A percentile compares a stretch with the other conserved stretches of the same genome.
These are phyloP conservation scores for Metschnikowia aberdeeniae DNA, from an alignment of 805 yeast species.

Conservation along the genomic window DNA sequence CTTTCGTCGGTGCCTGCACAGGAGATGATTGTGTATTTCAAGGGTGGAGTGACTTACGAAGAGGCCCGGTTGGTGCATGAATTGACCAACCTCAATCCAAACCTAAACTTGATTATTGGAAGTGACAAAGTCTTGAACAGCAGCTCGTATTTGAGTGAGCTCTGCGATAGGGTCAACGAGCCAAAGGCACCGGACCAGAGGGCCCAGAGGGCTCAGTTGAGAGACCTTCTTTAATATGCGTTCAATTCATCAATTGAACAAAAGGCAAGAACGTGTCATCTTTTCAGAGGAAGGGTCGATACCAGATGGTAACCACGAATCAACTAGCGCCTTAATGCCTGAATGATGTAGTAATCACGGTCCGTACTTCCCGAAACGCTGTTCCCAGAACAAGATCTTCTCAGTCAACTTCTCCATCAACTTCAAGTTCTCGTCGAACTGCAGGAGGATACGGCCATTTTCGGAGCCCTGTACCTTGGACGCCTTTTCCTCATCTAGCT, in stretches of 20 bases:
- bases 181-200: conserved; percentile 24
- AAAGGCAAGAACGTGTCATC: too few species aligned
- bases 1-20: conserved; percentile 37
- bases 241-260: not conserved
- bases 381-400: conserved; percentile 75
- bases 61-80: conserved; percentile 83
- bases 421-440: conserved; percentile 54
- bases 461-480: conserved; percentile 10
- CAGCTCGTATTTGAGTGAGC: conserved; percentile 28
- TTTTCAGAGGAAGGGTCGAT: too few species aligned
- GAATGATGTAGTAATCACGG: conserved; percentile 21
- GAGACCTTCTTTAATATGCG: conserved; percentile 25
- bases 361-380: conserved; percentile 54
- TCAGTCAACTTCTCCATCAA: conserved; percentile 72
- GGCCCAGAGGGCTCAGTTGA: conserved; percentile 38
- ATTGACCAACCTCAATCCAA: conserved; percentile 52
- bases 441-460: conserved; percentile 6
- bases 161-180: conserved; percentile 29
- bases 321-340: not conserved
- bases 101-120: conserved; percentile 72
- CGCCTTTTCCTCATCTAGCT: conserved; percentile 59
- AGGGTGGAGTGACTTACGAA: conserved; percentile 91
- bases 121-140: conserved; percentile 47
- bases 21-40: conserved; percentile 65
- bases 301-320: too few species aligned